Evolutionary conservation across 305 asterid genomes (phyloP), one percentile per base, ranked within the genome.

Genomic region (Striga hermonthica): DNA sequence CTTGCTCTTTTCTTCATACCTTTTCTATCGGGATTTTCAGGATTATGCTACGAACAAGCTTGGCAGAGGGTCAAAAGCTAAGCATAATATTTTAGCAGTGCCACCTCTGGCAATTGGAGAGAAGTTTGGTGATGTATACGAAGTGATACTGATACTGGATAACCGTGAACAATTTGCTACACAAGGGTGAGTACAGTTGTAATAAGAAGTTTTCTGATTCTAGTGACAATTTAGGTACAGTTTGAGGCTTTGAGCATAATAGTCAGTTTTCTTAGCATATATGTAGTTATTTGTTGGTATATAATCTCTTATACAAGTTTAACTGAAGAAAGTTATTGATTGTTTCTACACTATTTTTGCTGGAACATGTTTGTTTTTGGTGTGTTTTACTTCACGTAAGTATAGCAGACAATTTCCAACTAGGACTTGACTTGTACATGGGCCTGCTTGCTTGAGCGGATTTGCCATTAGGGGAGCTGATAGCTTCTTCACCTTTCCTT

Each of bases 151-250:
- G 82, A 77, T 92, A 79, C 80, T 92, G 71, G 98, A 92, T 81
- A 79, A 90, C 62, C 84, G 98, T 74, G 98, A 92, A 75, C 93
- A 87, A 43, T 92, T 92, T 72, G 88, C 93, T 78, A 80, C 74
- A 15, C 82, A 75, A 74, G 95, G 96, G 98, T 89, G 75, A 83
- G 90, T 59, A 48, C 67, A 11, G 60, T 56, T 57, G 41, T 52
- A 38, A 72, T 58, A 45, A 35, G 28, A 10, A 31, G 31, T 57
- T 7, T 6, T 43, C 40, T 56, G 31, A 62, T 64, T 54, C 54
- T 7, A 36, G 39, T 37, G 45, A 45, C 40, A 58, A 60, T 36
- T 54, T 35, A 12, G 57, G 44, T 31, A 64, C 28, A 45, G 14
- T 55, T 56, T 67, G 36, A 48, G 67, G 39, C n/a, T 55, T 56